Percentiles rank a stretch among this genome's conserved stretches.
Evolutionary conservation across 805 yeast species (phyloP).

Genomic region (Tetrapisispora namnaoensis): DNA sequence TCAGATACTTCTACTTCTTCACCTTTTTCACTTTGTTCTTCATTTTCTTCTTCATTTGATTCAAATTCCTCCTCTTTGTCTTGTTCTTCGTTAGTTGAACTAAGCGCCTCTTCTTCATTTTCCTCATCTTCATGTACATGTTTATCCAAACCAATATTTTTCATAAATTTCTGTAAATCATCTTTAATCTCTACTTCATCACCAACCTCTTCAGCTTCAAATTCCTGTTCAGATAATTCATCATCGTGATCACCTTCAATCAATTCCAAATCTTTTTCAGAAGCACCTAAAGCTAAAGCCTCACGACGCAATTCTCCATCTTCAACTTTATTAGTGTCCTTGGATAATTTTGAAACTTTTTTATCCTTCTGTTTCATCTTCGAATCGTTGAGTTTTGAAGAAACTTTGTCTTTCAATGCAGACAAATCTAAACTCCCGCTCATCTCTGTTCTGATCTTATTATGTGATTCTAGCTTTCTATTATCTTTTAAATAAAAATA

Average conservation of each 20-base stretch:
- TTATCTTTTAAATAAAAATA: too few relatives aligned
- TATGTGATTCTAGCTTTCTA: not conserved
- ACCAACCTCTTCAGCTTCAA: slow-evolving; percentile 27
- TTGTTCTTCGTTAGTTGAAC: slow-evolving; percentile 12
- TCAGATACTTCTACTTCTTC: slow-evolving; percentile 17
- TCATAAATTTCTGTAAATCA: slow-evolving; percentile 56
- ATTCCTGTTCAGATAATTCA: slow-evolving; percentile 35
- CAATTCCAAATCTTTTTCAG: slow-evolving; percentile 68
- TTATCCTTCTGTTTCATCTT: slow-evolving; percentile 17
- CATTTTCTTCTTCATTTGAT: slow-evolving; percentile 13
- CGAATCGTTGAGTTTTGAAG: slow-evolving; percentile 37
- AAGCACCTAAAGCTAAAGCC: slow-evolving; percentile 76
- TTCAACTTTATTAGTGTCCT: slow-evolving; percentile 7
- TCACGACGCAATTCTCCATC: slow-evolving; percentile 45
- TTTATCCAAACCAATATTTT: slow-evolving; percentile 52
- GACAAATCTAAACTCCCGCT: slow-evolving; percentile 27
- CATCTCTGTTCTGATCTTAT: not conserved
- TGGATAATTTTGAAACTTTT: slow-evolving; percentile 10
- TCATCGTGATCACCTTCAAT: slow-evolving; percentile 46
- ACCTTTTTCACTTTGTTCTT: slow-evolving; percentile 11
- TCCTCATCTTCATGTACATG: slow-evolving; percentile 25
- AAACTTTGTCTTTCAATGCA: slow-evolving; percentile 56
- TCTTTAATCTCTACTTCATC: slow-evolving; percentile 34
- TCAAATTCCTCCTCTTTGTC: slow-evolving; percentile 18
- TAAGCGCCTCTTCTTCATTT: slow-evolving; percentile 16